Evolutionary conservation across 345 rosid genomes (phyloP).

Genomic region (Stellera chamaejasme): DNA sequence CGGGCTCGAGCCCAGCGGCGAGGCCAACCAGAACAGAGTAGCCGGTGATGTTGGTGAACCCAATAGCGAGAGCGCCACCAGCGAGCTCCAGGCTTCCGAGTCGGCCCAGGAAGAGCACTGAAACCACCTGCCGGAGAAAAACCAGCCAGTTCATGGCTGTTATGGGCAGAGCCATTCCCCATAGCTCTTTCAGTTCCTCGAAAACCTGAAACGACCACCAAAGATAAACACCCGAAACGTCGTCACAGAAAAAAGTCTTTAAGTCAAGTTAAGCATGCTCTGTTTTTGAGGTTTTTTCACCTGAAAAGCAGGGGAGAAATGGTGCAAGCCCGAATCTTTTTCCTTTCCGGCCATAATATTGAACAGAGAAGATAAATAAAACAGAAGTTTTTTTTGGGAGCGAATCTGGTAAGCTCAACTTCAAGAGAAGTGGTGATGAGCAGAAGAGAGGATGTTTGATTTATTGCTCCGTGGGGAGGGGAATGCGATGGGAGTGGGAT

Average conservation of each 20-base stretch:
- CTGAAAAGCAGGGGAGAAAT: conserved; percentile 44
- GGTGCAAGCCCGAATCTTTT: conserved; percentile 34
- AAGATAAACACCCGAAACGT: background rate
- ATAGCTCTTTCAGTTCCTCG: conserved; percentile 79
- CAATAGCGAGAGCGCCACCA: conserved; percentile 93
- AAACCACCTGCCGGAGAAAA: conserved; percentile 67
- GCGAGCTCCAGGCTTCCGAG: conserved; percentile 93
- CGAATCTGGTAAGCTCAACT: too few relatives aligned
- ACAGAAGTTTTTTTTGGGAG: background rate
- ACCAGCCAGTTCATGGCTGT: conserved; percentile 85
- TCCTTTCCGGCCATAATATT: conserved; percentile 48
- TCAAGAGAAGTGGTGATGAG: too few relatives aligned
- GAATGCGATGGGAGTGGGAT: too few relatives aligned
- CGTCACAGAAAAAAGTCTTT: background rate
- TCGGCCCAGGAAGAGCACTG: conserved; percentile 82
- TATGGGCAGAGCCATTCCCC: conserved; percentile 86
- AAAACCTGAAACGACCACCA: conserved; percentile 29
- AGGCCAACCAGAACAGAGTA: conserved; percentile 91
- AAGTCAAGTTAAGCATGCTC: background rate
- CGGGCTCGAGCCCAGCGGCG: conserved; percentile 95
- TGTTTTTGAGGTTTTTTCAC: conserved; percentile 19
- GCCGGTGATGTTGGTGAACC: conserved; percentile 97
- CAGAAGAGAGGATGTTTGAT: too few relatives aligned
- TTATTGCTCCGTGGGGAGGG: too few relatives aligned
- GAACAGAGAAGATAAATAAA: background rate